Evolutionary conservation across 805 yeast genomes (phyloP).

Genomic region (Saccharomycodes ludwigii): DNA sequence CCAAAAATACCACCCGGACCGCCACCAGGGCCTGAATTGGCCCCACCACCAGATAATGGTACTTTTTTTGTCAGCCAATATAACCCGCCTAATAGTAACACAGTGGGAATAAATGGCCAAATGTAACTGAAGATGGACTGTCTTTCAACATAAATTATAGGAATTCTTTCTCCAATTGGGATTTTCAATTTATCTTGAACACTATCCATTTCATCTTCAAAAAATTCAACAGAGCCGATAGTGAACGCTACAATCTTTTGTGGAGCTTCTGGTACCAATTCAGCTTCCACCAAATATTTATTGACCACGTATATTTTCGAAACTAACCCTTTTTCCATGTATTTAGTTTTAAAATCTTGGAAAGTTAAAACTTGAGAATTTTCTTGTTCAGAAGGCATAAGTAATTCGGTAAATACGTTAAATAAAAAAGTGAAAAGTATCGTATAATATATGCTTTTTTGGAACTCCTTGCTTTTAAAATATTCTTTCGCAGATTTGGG

Average conservation of each 20-base stretch:
- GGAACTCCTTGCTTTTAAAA: constrained; percentile 31
- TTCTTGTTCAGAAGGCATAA: constrained; percentile 10
- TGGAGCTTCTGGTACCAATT: constrained; percentile 34
- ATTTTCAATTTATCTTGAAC: constrained; percentile 61
- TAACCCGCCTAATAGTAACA: constrained; percentile 67
- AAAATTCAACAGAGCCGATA: constrained; percentile 75
- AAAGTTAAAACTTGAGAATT: constrained; percentile 33
- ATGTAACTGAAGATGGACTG: constrained; percentile 51
- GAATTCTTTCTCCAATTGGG: constrained; percentile 59
- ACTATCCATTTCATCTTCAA: constrained; percentile 70
- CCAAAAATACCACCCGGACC: constrained; percentile 64
- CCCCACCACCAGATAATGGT: constrained; percentile 21
- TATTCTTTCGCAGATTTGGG: constrained; percentile 24
- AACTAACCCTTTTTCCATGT: constrained; percentile 68
- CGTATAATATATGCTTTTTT: constrained; percentile 27
- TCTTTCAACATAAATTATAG: constrained; percentile 62
- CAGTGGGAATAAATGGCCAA: constrained; percentile 64
- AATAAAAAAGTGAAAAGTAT: constrained; percentile 27
- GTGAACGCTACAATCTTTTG: constrained; percentile 50
- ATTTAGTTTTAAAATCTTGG: constrained; percentile 77
- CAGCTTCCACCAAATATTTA: constrained; percentile 59
- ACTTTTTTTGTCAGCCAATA: constrained; percentile 31
- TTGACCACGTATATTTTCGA: constrained; percentile 63
- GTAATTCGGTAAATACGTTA: constrained; percentile 20
- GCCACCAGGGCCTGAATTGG: constrained; percentile 20